These are phyloP conservation scores for Ostreobium quekettii DNA, from an alignment of 139 green algal species.

Conservation along the genomic window DNA sequence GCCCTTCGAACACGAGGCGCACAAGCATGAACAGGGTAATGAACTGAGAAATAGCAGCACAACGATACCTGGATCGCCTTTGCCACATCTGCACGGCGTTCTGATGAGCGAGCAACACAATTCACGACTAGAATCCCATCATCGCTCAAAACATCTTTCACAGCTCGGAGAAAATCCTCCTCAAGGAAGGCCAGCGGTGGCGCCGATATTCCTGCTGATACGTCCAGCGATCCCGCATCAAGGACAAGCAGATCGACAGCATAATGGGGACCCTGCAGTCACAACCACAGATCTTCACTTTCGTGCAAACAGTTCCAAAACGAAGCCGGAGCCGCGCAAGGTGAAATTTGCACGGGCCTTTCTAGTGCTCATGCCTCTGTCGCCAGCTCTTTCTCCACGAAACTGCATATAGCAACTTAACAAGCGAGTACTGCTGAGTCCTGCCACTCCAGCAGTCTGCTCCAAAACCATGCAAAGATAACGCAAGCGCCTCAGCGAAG, in stretches of 20 bases:
- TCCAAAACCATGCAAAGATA: no score
- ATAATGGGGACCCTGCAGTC: neutral
- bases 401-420: neutral
- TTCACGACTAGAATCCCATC: neutral
- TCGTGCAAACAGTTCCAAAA: neutral
- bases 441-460: neutral
- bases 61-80: no score
- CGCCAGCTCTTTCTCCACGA: neutral
- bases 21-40: no score
- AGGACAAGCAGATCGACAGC: neutral
- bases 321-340: neutral
- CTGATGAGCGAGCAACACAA: conserved; percentile 3
- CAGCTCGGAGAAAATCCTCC: neutral
- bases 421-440: neutral
- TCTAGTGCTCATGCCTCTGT: neutral
- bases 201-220: neutral
- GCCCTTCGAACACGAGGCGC: no score
- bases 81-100: neutral
- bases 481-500: no score
- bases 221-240: neutral
- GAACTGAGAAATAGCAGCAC: no score
- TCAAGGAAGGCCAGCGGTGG: neutral
- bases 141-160: neutral
- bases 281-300: neutral
- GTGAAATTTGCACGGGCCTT: neutral